Base-by-base conservation (phyloP, 2,329 filamentous ascomycete species). In the Penicillium glabrum region DNA sequence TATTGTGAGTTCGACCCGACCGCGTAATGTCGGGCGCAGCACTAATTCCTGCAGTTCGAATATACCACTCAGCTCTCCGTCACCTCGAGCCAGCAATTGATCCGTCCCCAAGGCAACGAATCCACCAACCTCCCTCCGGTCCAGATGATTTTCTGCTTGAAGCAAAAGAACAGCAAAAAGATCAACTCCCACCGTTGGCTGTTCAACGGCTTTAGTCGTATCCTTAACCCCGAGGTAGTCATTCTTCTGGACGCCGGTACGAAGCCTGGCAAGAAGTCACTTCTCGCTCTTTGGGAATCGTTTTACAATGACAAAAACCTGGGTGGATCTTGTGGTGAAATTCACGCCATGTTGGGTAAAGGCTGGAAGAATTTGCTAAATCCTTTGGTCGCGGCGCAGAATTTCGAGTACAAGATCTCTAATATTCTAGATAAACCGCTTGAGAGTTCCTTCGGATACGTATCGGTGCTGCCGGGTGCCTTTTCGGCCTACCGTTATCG, bases 291-390 rank as follows among this genome's bases (percentile, higher is more conserved):
- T 8, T 98, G 93, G 93, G 93, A 98, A 76, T 93, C 90, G 29
- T 98, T 98, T 80, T 97, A 97, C 82, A 98, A 98, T 78, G 93
- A 98, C 84, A 97, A 97, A 81, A 91, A 98, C 74, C 86, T 98
- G 10, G 93, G 93, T 68, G 93, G 93, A 77, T 93, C 93, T 76
- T 98, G 93, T 76, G 93, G 93, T 86, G 93, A 98, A 73, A 98
- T 98, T 64, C 93, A 98, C 75, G 93, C 93, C 54, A 96, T 97
- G 90, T 81, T 97, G 72, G 93, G 93, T 62, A 87, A 88, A 69
- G 89, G 90, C 43, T 93, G 93, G 77, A 89, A 85, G 76, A 96
- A 96, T 77, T 83, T 98, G 64, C 75, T 97, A 69, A 98, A 98
- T 74, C 93, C 93, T 10, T 84, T 98, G 24, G 92, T 98, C 56